Conservation (phyloP, 1,284 basidiomycete genomes). For the Apiotrichum sp. region DNA sequence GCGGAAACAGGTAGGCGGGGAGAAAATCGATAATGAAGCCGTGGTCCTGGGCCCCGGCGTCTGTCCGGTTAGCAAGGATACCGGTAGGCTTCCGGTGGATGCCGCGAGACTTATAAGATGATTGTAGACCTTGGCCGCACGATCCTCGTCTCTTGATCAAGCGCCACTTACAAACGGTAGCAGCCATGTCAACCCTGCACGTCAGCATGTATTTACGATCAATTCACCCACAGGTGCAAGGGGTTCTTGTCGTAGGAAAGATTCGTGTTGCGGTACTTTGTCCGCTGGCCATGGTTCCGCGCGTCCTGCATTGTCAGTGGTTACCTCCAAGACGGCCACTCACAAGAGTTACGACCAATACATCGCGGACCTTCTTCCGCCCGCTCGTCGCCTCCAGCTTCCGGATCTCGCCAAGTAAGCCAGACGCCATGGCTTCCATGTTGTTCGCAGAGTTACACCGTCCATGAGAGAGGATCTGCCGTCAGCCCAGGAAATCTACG, state of each 20-base stretch:
- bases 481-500: too few species aligned
- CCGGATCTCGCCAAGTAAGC: slow-evolving; percentile 28
- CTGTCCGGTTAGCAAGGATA: too few species aligned
- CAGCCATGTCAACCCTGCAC: slow-evolving; percentile 60
- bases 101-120: too few species aligned
- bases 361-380: slow-evolving; percentile 25
- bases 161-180: slow-evolving; percentile 52
- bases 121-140: too few species aligned
- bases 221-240: slow-evolving; percentile 52
- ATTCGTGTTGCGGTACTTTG: slow-evolving; percentile 56
- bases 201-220: too few species aligned
- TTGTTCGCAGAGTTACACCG: slow-evolving; percentile 31
- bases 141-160: too few species aligned
- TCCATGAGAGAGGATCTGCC: slow-evolving; percentile 39
- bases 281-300: slow-evolving; percentile 64
- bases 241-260: slow-evolving; percentile 58
- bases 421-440: slow-evolving; percentile 36
- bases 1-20: slow-evolving; percentile 67
- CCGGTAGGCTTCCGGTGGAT: too few species aligned
- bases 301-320: slow-evolving; percentile 55
- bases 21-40: slow-evolving; percentile 76
- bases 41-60: slow-evolving; percentile 68
- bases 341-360: slow-evolving; percentile 43
- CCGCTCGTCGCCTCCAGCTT: slow-evolving; percentile 6
- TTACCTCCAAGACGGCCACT: slow-evolving; percentile 4